Percentiles rank a stretch among this genome's conserved stretches.
phyloP scores from a whole-genome alignment of 345 rosid genomes.

The Populus pruinosa region DNA sequence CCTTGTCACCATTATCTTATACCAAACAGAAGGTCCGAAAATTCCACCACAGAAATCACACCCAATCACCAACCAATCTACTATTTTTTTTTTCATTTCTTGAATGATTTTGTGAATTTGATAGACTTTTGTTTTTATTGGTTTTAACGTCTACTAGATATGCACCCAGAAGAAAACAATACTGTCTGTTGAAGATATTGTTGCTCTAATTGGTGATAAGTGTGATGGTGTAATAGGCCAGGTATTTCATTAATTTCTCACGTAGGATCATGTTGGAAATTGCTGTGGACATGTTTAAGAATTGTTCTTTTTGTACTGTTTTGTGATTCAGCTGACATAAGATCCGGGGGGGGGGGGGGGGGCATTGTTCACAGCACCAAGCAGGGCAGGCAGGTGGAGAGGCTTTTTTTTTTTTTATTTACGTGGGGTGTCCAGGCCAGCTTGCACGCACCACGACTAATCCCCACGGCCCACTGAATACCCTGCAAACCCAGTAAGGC shows the following conservation, averaged over 20 bases:
- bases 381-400: slow-evolving; percentile 41
- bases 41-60: not conserved
- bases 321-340: slow-evolving; percentile 66
- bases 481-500: no score
- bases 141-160: slow-evolving; percentile 38
- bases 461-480: no score
- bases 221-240: slow-evolving; percentile 97
- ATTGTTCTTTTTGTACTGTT: not conserved
- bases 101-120: not conserved
- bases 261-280: not conserved
- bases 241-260: slow-evolving; percentile 32
- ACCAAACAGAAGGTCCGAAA: slow-evolving; percentile 31
- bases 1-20: slow-evolving; percentile 32
- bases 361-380: slow-evolving; percentile 76
- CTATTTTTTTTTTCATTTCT: not conserved
- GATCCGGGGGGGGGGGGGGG: slow-evolving; percentile 99
- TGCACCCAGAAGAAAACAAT: slow-evolving; percentile 92
- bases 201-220: slow-evolving; percentile 78
- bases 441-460: no score
- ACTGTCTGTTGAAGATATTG: slow-evolving; percentile 84
- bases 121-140: not conserved
- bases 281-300: not conserved
- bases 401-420: no score
- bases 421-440: no score
- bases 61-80: not conserved